These are phyloP conservation scores for Eragrostis tef DNA, from an alignment of 202 grass and related monocot genomes.

Conservation along the genomic window DNA sequence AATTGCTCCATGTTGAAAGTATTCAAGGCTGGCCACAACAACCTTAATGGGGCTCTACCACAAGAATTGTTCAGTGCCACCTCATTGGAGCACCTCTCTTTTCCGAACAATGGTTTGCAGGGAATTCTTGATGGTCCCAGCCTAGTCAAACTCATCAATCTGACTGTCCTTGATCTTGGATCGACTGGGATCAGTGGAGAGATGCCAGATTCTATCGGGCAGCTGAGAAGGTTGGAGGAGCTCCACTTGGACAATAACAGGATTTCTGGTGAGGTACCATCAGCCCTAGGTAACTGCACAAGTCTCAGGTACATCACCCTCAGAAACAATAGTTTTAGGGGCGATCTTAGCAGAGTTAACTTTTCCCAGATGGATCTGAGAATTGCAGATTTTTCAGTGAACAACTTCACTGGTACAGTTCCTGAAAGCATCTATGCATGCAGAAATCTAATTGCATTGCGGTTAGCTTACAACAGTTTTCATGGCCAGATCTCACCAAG, in stretches of 20 bases:
- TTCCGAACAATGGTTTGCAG: conserved; percentile 54
- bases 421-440: conserved; percentile 75
- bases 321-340: conserved; percentile 67
- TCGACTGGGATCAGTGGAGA: conserved; percentile 45
- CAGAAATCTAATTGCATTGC: conserved; percentile 63
- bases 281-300: conserved; percentile 58
- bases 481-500: conserved; percentile 60
- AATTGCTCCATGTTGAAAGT: conserved; percentile 62
- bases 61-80: conserved; percentile 56
- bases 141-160: conserved; percentile 54
- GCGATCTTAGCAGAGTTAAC: conserved; percentile 61
- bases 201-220: conserved; percentile 62
- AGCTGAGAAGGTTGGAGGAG: conserved; percentile 50
- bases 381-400: conserved; percentile 67
- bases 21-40: conserved; percentile 57
- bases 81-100: conserved; percentile 54
- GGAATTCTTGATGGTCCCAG: conserved; percentile 58
- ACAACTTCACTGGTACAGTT: conserved; percentile 60
- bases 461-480: conserved; percentile 62
- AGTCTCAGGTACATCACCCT: conserved; percentile 63
- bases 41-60: conserved; percentile 60
- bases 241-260: conserved; percentile 58
- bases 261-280: conserved; percentile 61
- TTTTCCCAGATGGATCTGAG: conserved; percentile 59
- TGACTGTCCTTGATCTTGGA: conserved; percentile 57